Base-by-base conservation (phyloP, 495 filamentous ascomycete genomes). In the Aspergillus taichungensis region DNA sequence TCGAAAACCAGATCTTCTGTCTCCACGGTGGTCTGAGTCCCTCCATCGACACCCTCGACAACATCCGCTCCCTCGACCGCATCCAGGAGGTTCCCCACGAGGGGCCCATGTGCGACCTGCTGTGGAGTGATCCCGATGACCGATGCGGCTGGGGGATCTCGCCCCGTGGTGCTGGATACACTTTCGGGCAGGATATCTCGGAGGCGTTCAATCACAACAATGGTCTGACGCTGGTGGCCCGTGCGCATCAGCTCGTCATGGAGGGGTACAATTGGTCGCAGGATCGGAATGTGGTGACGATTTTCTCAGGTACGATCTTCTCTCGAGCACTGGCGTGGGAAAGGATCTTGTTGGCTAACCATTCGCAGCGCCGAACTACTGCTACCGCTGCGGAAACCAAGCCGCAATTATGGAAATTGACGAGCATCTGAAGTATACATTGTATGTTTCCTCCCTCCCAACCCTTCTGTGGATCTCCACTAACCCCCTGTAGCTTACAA, bases 131-230 rank as follows among this genome's bases (percentile, higher is more conserved):
- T 67, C 92, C 92, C 41, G 92, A 98, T 73, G 92, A 98, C 68
- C 77, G 92, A 62, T 98, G 92, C 66, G 92, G 92, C 48, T 98
- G 92, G 92, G 92, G 92, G 38, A 98, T 98, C 61, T 92, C 86
- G 46, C 92, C 92, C 47, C 80, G 92, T 68, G 92, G 92, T 67
- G 92, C 92, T 50, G 92, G 92, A 43, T 98, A 98, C 71, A 98
- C 92, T 30, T 98, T 98, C 66, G 92, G 92, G 49, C 92, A 98
- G 73, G 92, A 98, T 64, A 98, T 98, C 56, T 96, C 91, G 8
- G 92, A 98, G 71, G 92, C 92, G 4, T 98, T 98, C 76, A 98
- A 98, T 69, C 92, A 98, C 67, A 98, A 98, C 76, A 98, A 98
- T 56, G 92, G 92, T 42, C 73, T 98, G 72, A 97, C 92, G 47